These are phyloP conservation scores for Candida boleticola DNA, from an alignment of 805 yeast genomes.

Conservation along the genomic window DNA sequence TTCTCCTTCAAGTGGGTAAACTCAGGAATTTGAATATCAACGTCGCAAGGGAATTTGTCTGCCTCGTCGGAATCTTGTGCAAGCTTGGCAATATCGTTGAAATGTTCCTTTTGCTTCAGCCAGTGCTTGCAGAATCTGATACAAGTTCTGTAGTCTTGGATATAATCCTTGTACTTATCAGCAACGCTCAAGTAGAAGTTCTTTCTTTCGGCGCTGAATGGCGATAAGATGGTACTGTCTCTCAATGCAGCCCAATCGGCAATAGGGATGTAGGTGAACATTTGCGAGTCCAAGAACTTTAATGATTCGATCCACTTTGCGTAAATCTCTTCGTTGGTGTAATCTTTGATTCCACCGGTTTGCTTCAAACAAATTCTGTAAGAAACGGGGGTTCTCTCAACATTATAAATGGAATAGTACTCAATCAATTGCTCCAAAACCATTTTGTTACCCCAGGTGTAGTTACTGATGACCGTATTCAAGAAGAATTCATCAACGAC, in stretches of 20 bases:
- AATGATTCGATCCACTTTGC: constrained; percentile 55
- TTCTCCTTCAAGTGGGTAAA: constrained; percentile 25
- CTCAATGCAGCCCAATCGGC: constrained; percentile 85
- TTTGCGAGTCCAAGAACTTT: constrained; percentile 46
- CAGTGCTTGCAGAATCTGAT: constrained; percentile 28
- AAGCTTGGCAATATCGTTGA: constrained; percentile 14
- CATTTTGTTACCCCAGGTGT: constrained; percentile 64
- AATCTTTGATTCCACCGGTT: constrained; percentile 59
- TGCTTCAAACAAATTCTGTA: constrained; percentile 73
- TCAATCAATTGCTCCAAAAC: constrained; percentile 62
- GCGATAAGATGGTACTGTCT: constrained; percentile 64
- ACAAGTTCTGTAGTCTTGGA: constrained; percentile 35
- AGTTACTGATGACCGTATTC: constrained; percentile 69
- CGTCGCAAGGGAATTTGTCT: constrained; percentile 9
- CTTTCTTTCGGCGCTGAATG: constrained; percentile 43
- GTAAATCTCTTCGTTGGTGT: constrained; percentile 50
- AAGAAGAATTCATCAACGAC: constrained; percentile 77
- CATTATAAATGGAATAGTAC: constrained; percentile 55
- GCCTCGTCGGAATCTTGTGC: constrained; percentile 13
- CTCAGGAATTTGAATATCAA: constrained; percentile 20
- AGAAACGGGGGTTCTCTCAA: constrained; percentile 65
- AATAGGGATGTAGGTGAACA: constrained; percentile 64
- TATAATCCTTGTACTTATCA: constrained; percentile 43
- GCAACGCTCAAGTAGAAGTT: constrained; percentile 55
- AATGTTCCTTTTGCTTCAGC: constrained; percentile 25